These are phyloP conservation scores for Saturnispora bothae DNA, from an alignment of 805 yeast species.

Conservation along the genomic window DNA sequence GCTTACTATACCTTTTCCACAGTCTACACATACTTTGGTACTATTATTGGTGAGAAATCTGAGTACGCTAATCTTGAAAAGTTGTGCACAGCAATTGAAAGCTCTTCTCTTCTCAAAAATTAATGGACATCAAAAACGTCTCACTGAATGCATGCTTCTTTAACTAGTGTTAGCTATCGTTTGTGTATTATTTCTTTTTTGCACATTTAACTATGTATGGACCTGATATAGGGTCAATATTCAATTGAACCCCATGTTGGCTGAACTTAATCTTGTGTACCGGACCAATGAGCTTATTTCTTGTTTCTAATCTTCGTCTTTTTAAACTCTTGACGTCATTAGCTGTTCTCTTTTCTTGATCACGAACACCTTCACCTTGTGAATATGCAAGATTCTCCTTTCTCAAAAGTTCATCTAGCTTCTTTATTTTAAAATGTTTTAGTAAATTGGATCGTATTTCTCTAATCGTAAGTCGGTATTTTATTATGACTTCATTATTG, in stretches of 20 bases:
- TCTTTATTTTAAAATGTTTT: conserved; percentile 32
- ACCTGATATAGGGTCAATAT: conserved; percentile 30
- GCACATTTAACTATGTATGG: conserved; percentile 13
- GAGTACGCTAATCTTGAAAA: conserved; percentile 34
- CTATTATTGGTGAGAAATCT: not conserved
- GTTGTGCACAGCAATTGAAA: conserved; percentile 25
- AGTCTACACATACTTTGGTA: not conserved
- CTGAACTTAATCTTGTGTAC: conserved; percentile 27
- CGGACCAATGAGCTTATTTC: conserved; percentile 28
- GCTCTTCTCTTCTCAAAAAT: not conserved
- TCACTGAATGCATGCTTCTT: not conserved
- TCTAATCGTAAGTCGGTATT: conserved; percentile 40
- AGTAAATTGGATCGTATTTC: conserved; percentile 33
- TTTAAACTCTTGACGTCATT: conserved; percentile 1
- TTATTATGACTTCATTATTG: conserved; percentile 38
- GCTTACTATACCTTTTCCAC: not conserved
- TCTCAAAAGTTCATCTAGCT: conserved; percentile 23
- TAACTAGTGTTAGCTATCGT: not conserved
- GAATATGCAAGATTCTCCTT: conserved; percentile 7
- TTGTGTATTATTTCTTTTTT: not conserved
- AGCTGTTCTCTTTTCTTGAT: conserved; percentile 4
- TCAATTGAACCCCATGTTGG: conserved; percentile 28
- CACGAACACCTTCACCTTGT: not conserved
- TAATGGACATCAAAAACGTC: too few species aligned
- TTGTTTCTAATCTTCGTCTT: conserved; percentile 1